phyloP scores from a whole-genome alignment of 306 rosid species.

The Begonia loranthoides region DNA sequence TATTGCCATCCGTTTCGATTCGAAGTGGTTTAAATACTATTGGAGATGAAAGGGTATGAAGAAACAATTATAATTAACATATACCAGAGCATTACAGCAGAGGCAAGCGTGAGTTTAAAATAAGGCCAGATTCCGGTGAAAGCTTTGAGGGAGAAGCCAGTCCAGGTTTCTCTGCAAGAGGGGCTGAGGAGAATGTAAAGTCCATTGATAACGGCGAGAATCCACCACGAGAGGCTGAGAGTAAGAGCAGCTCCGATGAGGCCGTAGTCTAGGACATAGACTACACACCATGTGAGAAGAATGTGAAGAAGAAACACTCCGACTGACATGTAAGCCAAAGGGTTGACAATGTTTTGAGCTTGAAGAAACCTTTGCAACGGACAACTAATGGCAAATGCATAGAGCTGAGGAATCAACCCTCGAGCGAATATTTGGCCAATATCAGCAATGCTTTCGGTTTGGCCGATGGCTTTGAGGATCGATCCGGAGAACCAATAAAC shows the following conservation, averaged over 20 bases:
- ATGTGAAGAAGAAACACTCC: conserved; percentile 1
- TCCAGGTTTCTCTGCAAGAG: not conserved
- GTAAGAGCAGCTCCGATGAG: not conserved
- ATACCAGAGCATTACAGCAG: conserved; percentile 6
- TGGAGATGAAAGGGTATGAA: too few relatives aligned
- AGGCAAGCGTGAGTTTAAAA: conserved; percentile 5
- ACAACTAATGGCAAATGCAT: conserved; percentile 31
- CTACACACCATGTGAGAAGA: not conserved
- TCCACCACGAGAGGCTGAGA: too few relatives aligned
- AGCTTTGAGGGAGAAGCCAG: conserved; percentile 16
- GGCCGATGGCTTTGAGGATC: too few relatives aligned
- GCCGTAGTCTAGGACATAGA: not conserved
- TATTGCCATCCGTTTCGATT: too few relatives aligned
- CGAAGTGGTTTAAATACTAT: too few relatives aligned
- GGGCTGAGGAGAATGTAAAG: not conserved
- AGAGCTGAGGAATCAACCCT: too few relatives aligned
- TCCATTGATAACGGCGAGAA: too few relatives aligned
- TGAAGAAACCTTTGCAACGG: conserved; percentile 50
- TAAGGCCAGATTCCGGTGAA: conserved; percentile 9
- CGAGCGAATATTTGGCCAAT: too few relatives aligned
- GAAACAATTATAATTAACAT: not conserved
- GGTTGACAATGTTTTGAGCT: conserved; percentile 43
- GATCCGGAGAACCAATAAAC: too few relatives aligned
- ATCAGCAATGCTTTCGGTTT: too few relatives aligned
- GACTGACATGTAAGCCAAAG: conserved; percentile 8